Conservation (phyloP, 257 asterid genomes). For the Cynanchum wilfordii region DNA sequence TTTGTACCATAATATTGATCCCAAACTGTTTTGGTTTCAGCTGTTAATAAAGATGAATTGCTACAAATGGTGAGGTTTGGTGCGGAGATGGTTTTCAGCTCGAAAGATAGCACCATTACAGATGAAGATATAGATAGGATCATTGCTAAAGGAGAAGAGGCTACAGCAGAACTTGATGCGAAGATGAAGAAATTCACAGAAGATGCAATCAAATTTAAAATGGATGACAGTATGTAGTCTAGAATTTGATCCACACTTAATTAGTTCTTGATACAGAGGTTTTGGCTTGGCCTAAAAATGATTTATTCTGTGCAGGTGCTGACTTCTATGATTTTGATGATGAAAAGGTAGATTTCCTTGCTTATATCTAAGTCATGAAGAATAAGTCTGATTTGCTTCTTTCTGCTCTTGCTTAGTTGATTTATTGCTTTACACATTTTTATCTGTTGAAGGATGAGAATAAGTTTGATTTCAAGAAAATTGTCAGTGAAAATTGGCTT, state of each 20-base stretch:
- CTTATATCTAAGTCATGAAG: too few relatives aligned
- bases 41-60: conserved; percentile 96
- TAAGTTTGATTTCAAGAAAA: conserved; percentile 91
- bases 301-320: conserved; percentile 63
- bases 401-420: conserved; percentile 4
- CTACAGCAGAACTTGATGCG: conserved; percentile 98
- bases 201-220: conserved; percentile 95
- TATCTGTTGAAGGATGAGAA: conserved; percentile 61
- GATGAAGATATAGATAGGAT: conserved; percentile 98
- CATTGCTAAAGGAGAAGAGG: conserved; percentile 99
- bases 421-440: not conserved
- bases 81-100: conserved; percentile 99
- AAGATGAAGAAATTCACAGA: conserved; percentile 98
- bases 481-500: conserved; percentile 84
- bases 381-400: not conserved
- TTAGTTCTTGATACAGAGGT: not conserved
- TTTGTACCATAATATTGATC: conserved; percentile 11
- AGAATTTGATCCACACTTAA: not conserved
- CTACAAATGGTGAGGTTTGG: conserved; percentile 99
- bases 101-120: conserved; percentile 97
- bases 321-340: conserved; percentile 95
- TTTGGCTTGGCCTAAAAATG: conserved; percentile 20
- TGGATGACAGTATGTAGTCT: conserved; percentile 83
- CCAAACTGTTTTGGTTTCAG: conserved; percentile 35
- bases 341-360: conserved; percentile 52